These are phyloP conservation scores for Peltaster fructicola DNA, from an alignment of 2,329 filamentous ascomycete species.

Conservation along the genomic window DNA sequence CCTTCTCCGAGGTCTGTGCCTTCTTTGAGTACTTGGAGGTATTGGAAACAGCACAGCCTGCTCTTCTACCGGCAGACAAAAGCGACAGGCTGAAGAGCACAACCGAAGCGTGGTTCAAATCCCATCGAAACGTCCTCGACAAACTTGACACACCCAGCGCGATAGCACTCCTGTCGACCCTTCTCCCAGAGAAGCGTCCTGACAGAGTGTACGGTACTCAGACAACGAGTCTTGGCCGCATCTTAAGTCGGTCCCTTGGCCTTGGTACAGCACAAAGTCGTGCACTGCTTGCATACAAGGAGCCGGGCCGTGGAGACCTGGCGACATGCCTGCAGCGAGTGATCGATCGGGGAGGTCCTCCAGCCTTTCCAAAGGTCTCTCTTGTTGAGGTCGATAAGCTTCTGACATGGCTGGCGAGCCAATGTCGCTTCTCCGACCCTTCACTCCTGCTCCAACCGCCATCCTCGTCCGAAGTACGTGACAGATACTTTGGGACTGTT, in stretches of 20 bases:
- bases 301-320: constrained; percentile 45
- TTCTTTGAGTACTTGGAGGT: constrained; percentile 51
- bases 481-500: constrained; percentile 35
- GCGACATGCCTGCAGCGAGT: constrained; percentile 52
- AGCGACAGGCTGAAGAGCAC: constrained; percentile 13
- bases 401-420: constrained; percentile 49
- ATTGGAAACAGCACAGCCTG: constrained; percentile 25
- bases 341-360: constrained; percentile 37
- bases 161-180: constrained; percentile 51
- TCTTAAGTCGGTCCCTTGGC: constrained; percentile 49
- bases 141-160: constrained; percentile 35
- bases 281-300: constrained; percentile 46
- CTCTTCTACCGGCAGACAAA: constrained; percentile 19
- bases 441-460: constrained; percentile 25
- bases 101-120: constrained; percentile 50
- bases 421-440: constrained; percentile 52
- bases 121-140: constrained; percentile 42
- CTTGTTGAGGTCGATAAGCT: constrained; percentile 55
- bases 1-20: constrained; percentile 55
- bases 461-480: constrained; percentile 14
- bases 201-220: constrained; percentile 65
- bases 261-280: constrained; percentile 43
- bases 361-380: constrained; percentile 28
- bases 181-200: constrained; percentile 58
- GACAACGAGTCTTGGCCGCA: constrained; percentile 40